Percentiles rank a stretch among this genome's conserved stretches.
Conservation (phyloP, 805 yeast genomes). For the Candida insectorum region DNA sequence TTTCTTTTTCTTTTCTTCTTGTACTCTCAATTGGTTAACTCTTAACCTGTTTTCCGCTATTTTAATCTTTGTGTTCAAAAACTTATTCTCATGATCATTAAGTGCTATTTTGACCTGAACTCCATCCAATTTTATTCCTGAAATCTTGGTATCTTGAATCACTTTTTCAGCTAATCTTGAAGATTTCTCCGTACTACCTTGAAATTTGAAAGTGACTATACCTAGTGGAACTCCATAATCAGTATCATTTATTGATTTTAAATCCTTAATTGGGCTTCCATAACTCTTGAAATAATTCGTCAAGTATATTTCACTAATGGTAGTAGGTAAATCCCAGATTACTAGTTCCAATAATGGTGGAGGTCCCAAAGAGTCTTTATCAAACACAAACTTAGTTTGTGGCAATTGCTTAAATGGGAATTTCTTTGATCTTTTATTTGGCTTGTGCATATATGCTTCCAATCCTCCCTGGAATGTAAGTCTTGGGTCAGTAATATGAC, state of each 20-base stretch:
- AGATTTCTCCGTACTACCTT: slow-evolving; percentile 49
- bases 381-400: slow-evolving; percentile 48
- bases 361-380: slow-evolving; percentile 70
- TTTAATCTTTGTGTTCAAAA: slow-evolving; percentile 35
- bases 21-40: slow-evolving; percentile 19
- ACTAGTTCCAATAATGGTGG: slow-evolving; percentile 70
- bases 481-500: slow-evolving; percentile 42
- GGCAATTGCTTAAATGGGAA: slow-evolving; percentile 43
- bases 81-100: slow-evolving; percentile 42
- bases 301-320: slow-evolving; percentile 45
- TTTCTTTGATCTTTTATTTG: slow-evolving; percentile 37
- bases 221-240: slow-evolving; percentile 78
- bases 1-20: slow-evolving; percentile 33
- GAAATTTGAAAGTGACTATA: slow-evolving; percentile 59
- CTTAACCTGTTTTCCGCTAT: slow-evolving; percentile 28
- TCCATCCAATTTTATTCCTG: slow-evolving; percentile 48
- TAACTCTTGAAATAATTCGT: slow-evolving; percentile 53
- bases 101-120: slow-evolving; percentile 50
- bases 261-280: slow-evolving; percentile 58
- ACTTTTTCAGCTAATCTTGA: slow-evolving; percentile 32
- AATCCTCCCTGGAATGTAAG: slow-evolving; percentile 12
- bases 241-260: slow-evolving; percentile 65
- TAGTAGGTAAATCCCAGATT: slow-evolving; percentile 60
- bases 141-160: slow-evolving; percentile 21
- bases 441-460: slow-evolving; percentile 31